These are phyloP conservation scores for Diaporthe ilicicola DNA, from an alignment of 2,329 filamentous ascomycete species.

Conservation along the genomic window DNA sequence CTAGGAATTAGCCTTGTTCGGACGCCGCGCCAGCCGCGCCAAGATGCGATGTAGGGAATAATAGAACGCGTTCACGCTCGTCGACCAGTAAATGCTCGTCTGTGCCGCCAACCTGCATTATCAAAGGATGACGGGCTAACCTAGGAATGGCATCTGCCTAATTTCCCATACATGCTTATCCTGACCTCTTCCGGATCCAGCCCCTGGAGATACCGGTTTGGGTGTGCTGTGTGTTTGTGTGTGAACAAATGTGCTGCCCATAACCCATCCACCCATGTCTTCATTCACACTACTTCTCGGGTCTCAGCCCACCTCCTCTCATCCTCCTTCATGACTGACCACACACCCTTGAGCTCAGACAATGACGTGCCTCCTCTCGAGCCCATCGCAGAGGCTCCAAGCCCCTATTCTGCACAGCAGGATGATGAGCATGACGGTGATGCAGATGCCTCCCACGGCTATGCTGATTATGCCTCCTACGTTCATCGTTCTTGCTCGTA, in stretches of 20 bases:
- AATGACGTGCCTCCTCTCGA: slow-evolving; percentile 24
- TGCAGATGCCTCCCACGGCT: slow-evolving; percentile 17
- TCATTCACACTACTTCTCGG: neutral
- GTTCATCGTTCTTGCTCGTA: slow-evolving; percentile 3
- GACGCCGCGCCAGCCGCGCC: neutral
- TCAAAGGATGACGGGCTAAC: neutral
- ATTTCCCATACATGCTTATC: neutral
- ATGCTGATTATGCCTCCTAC: slow-evolving; percentile 17
- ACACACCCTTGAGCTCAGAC: neutral
- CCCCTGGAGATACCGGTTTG: neutral
- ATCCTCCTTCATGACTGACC: neutral
- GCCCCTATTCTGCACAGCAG: slow-evolving; percentile 28
- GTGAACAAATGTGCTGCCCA: neutral
- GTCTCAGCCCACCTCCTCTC: neutral
- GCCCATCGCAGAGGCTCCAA: slow-evolving; percentile 24
- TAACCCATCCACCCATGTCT: neutral
- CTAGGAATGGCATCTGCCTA: neutral
- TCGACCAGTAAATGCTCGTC: neutral
- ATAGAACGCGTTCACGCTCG: neutral
- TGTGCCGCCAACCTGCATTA: neutral
- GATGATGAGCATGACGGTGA: slow-evolving; percentile 17
- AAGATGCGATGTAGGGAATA: neutral
- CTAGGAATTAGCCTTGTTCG: neutral
- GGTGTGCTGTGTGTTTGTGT: neutral
- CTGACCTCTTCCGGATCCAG: neutral